Evolutionary conservation across 2,329 filamentous ascomycete genomes (phyloP).

Genomic region (Geosmithia flava): DNA sequence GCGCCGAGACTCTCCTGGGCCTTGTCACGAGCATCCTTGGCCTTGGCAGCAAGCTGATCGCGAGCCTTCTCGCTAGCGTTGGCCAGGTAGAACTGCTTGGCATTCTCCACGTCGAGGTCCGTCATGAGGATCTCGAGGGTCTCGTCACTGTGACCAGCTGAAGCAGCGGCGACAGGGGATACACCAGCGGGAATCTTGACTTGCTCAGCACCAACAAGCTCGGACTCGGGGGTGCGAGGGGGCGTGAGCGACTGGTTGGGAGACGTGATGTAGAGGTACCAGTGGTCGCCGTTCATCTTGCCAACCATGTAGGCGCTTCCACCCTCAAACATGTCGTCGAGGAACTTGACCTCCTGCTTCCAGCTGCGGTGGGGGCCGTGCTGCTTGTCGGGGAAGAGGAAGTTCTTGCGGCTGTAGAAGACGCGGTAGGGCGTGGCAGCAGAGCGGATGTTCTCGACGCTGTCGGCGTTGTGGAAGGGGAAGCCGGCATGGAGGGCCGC

Average conservation of each 20-base stretch:
- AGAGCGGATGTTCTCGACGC: constrained; percentile 53
- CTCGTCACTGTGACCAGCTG: constrained; percentile 52
- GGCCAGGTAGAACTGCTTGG: constrained; percentile 57
- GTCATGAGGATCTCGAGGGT: constrained; percentile 66
- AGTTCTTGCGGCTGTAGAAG: constrained; percentile 99
- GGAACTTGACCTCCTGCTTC: constrained; percentile 86
- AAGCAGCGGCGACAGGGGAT: constrained; percentile 12
- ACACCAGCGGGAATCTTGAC: constrained; percentile 44
- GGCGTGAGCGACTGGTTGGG: constrained; percentile 71
- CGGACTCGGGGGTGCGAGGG: constrained; percentile 60
- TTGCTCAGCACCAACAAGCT: constrained; percentile 14
- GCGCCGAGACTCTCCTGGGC: constrained; percentile 47
- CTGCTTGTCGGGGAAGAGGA: constrained; percentile 89
- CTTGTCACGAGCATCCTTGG: constrained; percentile 48
- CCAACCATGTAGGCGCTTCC: constrained; percentile 99
- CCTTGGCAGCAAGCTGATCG: constrained; percentile 59
- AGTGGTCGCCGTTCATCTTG: constrained; percentile 99
- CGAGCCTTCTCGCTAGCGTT: constrained; percentile 82
- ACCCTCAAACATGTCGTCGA: constrained; percentile 82
- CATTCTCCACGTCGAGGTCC: constrained; percentile 54
- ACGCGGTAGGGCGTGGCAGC: constrained; percentile 87
- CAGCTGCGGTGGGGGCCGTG: constrained; percentile 92
- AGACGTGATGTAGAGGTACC: constrained; percentile 95
- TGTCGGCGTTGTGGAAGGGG: constrained; percentile 59
- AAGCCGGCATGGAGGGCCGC: constrained; percentile 84